Conservation (phyloP, 1,284 basidiomycete species). For the Ceratobasidium theobromae region DNA sequence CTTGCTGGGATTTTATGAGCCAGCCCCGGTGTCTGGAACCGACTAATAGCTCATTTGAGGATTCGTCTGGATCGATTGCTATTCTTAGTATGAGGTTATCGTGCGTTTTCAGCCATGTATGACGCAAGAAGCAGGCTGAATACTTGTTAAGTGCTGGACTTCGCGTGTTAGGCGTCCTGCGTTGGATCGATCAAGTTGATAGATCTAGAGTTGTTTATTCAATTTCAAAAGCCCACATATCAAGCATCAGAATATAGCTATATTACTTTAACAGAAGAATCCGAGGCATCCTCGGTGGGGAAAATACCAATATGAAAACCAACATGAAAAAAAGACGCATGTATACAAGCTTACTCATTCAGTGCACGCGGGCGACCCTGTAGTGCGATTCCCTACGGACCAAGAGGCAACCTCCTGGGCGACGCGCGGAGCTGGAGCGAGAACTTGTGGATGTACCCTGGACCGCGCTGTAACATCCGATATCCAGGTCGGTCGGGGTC, state of each 20-base stretch:
- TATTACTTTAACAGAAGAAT: background rate
- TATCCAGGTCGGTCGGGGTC: background rate
- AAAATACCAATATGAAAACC: background rate
- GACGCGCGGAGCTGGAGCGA: conserved; percentile 14
- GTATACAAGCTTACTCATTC: background rate
- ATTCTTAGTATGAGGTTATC: too few relatives aligned
- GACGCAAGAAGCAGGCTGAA: too few relatives aligned
- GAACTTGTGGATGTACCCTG: conserved; percentile 10
- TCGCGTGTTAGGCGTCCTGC: too few relatives aligned
- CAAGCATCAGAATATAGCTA: background rate
- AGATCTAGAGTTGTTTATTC: background rate
- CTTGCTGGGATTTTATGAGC: too few relatives aligned
- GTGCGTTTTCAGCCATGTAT: too few relatives aligned
- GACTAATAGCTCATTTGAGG: too few relatives aligned
- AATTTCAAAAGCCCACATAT: conserved; percentile 5
- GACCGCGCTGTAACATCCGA: conserved; percentile 13
- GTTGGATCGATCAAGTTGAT: background rate
- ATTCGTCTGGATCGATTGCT: too few relatives aligned
- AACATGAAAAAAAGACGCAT: background rate
- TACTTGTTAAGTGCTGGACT: too few relatives aligned
- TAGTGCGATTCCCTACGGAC: background rate
- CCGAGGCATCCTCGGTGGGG: background rate
- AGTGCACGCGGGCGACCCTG: background rate
- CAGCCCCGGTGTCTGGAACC: too few relatives aligned
- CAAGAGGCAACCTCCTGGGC: conserved; percentile 6